These are phyloP conservation scores for Vigna unguiculata DNA, from an alignment of 306 rosid genomes.

Conservation along the genomic window DNA sequence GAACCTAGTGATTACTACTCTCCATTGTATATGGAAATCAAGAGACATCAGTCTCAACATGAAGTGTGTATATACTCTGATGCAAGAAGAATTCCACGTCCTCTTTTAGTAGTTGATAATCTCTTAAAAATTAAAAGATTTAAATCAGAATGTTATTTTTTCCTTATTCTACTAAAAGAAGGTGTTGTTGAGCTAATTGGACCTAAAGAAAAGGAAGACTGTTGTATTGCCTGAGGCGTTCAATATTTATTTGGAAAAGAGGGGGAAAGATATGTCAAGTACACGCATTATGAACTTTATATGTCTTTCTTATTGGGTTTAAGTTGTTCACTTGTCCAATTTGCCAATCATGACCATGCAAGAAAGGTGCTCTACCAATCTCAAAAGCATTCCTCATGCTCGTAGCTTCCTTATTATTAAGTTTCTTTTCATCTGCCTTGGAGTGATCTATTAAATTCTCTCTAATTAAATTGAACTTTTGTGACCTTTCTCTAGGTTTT, in stretches of 20 bases:
- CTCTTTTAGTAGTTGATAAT: constrained; percentile 84
- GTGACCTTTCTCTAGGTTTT: too few relatives aligned
- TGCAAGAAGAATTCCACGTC: constrained; percentile 93
- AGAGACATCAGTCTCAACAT: constrained; percentile 71
- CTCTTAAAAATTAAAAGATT: constrained; percentile 61
- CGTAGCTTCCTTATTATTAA: too few relatives aligned
- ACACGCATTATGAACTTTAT: constrained; percentile 95
- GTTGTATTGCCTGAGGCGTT: constrained; percentile 83
- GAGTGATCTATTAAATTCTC: too few relatives aligned
- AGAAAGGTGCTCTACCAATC: constrained; percentile 89
- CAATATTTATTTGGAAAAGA: constrained; percentile 63
- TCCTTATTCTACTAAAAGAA: constrained; percentile 66
- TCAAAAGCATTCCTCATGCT: constrained; percentile 93
- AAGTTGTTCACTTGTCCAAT: constrained; percentile 84
- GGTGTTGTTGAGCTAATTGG: constrained; percentile 91
- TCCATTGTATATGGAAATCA: constrained; percentile 77
- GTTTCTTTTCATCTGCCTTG: too few relatives aligned
- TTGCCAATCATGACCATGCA: constrained; percentile 97
- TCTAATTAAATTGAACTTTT: too few relatives aligned
- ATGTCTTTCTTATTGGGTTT: constrained; percentile 85
- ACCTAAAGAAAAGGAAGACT: constrained; percentile 96
- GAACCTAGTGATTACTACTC: constrained; percentile 30
- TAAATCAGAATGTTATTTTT: constrained; percentile 62
- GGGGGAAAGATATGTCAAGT: constrained; percentile 56
- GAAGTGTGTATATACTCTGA: constrained; percentile 89